Evolutionary conservation across 2,329 filamentous ascomycete genomes (phyloP).

Genomic region (Penicillium sp.): DNA sequence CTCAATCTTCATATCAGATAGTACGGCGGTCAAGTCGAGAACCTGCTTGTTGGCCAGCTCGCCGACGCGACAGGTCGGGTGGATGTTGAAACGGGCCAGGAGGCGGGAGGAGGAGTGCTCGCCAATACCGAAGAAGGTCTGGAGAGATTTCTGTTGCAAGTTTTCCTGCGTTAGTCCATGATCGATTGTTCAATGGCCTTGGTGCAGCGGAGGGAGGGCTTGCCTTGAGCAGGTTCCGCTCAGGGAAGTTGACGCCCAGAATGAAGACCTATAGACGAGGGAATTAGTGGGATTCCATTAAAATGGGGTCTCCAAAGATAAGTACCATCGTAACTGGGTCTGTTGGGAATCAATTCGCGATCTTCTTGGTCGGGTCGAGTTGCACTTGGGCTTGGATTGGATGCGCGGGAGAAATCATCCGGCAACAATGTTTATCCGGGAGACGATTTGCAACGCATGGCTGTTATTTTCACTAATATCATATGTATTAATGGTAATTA

Average conservation of each 20-base stretch:
- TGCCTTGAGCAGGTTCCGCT: slow-evolving; percentile 80
- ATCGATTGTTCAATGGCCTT: slow-evolving; percentile 3
- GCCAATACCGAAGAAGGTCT: slow-evolving; percentile 83
- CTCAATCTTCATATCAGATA: slow-evolving; percentile 91
- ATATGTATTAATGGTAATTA: slow-evolving; percentile 6
- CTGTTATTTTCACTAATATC: background rate
- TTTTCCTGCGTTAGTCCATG: slow-evolving; percentile 13
- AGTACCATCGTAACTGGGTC: slow-evolving; percentile 33
- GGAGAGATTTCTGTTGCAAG: slow-evolving; percentile 54
- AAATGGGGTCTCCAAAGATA: background rate
- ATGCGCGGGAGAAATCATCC: slow-evolving; percentile 30
- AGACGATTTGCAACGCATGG: background rate
- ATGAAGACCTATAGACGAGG: slow-evolving; percentile 68
- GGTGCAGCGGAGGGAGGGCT: slow-evolving; percentile 24
- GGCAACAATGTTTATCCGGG: slow-evolving; percentile 37
- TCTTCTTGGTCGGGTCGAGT: slow-evolving; percentile 11
- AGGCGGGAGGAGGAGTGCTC: slow-evolving; percentile 66
- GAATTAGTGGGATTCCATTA: slow-evolving; percentile 5
- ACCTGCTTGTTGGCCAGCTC: slow-evolving; percentile 71
- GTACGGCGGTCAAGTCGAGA: slow-evolving; percentile 75
- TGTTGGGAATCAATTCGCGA: slow-evolving; percentile 10
- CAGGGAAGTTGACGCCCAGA: slow-evolving; percentile 79
- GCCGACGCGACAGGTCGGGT: slow-evolving; percentile 76
- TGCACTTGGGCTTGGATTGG: slow-evolving; percentile 3
- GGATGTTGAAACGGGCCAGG: slow-evolving; percentile 85